Conservation (phyloP, 495 filamentous ascomycete genomes). For the Penicillium alfredii region DNA sequence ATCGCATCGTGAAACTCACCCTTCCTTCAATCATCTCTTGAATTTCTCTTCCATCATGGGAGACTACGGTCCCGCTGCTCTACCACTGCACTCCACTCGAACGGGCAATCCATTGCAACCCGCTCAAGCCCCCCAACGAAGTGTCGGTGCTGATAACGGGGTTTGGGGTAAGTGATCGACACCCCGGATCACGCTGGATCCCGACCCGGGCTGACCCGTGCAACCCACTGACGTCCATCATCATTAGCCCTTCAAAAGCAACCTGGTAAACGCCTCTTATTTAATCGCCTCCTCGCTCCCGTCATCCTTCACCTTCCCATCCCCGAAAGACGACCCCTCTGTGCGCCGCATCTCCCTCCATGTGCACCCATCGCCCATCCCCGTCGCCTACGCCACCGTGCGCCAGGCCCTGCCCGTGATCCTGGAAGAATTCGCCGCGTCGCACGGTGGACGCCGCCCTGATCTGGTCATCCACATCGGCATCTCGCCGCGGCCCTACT, state of each 20-base stretch:
- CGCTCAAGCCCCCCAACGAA: conserved; percentile 35
- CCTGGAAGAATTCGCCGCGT: conserved; percentile 31
- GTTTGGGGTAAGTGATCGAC: conserved; percentile 55
- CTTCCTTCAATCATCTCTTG: conserved; percentile 3
- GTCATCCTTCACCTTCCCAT: conserved; percentile 25
- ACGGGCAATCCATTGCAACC: conserved; percentile 12
- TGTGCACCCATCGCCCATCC: conserved; percentile 59
- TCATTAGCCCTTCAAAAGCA: conserved; percentile 59
- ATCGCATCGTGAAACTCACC: conserved; percentile 1
- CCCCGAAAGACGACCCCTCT: conserved; percentile 5
- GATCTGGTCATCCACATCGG: conserved; percentile 75
- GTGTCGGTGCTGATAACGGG: conserved; percentile 67
- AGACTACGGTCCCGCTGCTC: conserved; percentile 29
- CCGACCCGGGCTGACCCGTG: conserved; percentile 8
- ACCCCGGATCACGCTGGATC: conserved; percentile 8
- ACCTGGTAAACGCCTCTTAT: conserved; percentile 66
- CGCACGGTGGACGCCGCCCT: conserved; percentile 40
- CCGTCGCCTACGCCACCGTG: conserved; percentile 63
- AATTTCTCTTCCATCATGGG: conserved; percentile 26
- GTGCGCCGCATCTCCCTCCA: conserved; percentile 56
- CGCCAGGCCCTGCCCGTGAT: conserved; percentile 55
- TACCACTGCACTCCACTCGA: conserved; percentile 10
- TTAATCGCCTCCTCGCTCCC: conserved; percentile 55
- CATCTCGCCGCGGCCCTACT: conserved; percentile 63
- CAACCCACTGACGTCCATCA: conserved; percentile 3